Base-by-base conservation (phyloP, 2,329 filamentous ascomycete genomes). In the Calonectria leucothoes region DNA sequence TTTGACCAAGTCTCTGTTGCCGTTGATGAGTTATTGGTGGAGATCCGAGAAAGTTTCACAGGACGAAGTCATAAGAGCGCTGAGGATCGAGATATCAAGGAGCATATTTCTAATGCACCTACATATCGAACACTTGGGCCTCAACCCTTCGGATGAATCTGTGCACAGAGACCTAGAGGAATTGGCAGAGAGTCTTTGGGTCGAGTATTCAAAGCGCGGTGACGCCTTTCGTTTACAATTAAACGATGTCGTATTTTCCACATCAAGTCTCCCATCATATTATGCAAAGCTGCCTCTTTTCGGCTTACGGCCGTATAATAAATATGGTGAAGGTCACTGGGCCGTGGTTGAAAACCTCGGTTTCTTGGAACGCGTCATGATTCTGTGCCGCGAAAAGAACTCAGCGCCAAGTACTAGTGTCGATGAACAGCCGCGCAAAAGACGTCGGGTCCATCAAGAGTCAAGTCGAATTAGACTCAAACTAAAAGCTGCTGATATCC, bases 41-140 rank as follows among this genome's bases (percentile, higher is more conserved):
- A 88, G 92, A 75, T 89, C 90, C n/a, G 94, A 94, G 77, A 90
- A 91, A 57, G 84, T 89, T 31, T 89, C 90, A 17, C 88, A 92
- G 77, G 89, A 92, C 76, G 89, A 91, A 78, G 88, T 91, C 79
- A 88, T 91, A 75, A 91, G 89, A 74, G 88, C 88, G 2, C 83
- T 97, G 64, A 92, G 93, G 77, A 94, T 96, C 76, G 95, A 95
- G 82, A 93, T 98, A 82, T 87, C 97, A 39, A 92, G 92, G 77
- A 91, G 91, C 1, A 86, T 98, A 33, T 91, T 94, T 74, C 86
- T 91, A n/a, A 87, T 92, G 37, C 89, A 91, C 76, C 85, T 93
- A 11, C 91, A 93, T 75, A 85, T 94, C 57, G 88, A 94, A 76
- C 85, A 90, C 71, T 81, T 94, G 37, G 82, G 89, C 31, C 82